These are phyloP conservation scores for Colletotrichum endophyticum DNA, from an alignment of 2,329 filamentous ascomycete genomes.

Conservation along the genomic window DNA sequence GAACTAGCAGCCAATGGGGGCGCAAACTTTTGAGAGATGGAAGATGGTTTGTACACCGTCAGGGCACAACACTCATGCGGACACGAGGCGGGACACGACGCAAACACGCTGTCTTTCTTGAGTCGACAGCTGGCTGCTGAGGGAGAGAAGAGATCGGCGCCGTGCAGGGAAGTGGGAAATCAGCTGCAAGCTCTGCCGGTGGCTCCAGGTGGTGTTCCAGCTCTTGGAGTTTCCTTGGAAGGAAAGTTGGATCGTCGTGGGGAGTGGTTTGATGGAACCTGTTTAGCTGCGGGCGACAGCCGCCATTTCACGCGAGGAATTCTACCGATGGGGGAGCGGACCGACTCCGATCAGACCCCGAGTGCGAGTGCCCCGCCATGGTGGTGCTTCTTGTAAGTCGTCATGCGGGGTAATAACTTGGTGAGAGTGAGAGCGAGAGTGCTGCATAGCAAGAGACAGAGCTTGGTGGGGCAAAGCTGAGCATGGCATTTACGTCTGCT, in stretches of 20 bases:
- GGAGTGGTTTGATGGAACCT: neutral
- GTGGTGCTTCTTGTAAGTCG: neutral
- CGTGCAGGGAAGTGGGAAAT: neutral
- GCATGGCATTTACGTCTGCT: neutral
- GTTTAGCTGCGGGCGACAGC: neutral
- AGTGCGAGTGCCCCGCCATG: slow-evolving; percentile 6
- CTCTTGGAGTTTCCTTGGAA: neutral
- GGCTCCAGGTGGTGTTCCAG: neutral
- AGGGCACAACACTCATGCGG: neutral
- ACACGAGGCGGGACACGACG: neutral
- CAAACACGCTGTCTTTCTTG: neutral
- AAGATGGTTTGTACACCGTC: neutral
- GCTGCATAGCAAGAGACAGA: neutral
- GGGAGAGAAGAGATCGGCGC: neutral
- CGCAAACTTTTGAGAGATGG: neutral
- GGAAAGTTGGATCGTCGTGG: neutral
- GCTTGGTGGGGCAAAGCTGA: neutral
- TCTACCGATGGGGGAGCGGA: neutral
- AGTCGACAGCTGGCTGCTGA: neutral
- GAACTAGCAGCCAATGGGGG: neutral
- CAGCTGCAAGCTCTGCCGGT: neutral
- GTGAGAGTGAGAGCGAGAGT: neutral
- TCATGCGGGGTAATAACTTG: slow-evolving; percentile 8
- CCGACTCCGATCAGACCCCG: neutral
- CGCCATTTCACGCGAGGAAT: neutral